Base-by-base conservation (phyloP, 176 grass and related monocot species). In the Luzula sylvatica region DNA sequence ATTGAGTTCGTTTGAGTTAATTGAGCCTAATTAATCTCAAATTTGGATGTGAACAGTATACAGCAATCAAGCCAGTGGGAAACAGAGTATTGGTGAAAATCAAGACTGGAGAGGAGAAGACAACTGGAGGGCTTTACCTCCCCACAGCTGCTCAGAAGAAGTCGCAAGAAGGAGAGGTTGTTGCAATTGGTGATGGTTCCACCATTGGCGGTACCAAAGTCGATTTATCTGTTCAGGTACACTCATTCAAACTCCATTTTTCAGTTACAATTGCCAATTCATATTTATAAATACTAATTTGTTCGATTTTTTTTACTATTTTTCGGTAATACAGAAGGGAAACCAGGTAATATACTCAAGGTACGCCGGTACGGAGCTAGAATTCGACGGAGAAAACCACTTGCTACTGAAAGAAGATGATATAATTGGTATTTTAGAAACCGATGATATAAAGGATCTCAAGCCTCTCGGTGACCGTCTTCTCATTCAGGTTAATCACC, bases 371-470 rank as follows among this genome's bases (percentile, higher is more conserved):
- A 95, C 79, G 26, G 88, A 95, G 64, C 71, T 95, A 20, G 77
- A 95, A 69, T 95, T 95, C 46, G 71, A 84, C 32, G 83, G 61
- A 12, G 27, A 61, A 0, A 76, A 66, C 58, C 88, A 95, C 75
- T 65, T 95, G 40, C 72, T 95, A 47, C 66, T 95, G 83, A 95
- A 95, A 78, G 79, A 95, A 67, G 80, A 95, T 70, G 88, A 95
- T 48, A 84, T 95, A 47, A 47, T 95, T 30, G 88, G 88, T 66
- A 63, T 95, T 75, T 83, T 95, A 0, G 79, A 95, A 6, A 68
- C 83, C 17, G 83, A 88, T 56, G 80, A 88, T 56, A 68, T 88
- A 15, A 88, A 95, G 61, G 83, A 88, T 77, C 48, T 95, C 56
- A 88, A 95, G 58, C 88, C 88, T 17, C 69, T 94, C 58, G 67